Evolutionary conservation across 305 asterid species (phyloP), one percentile per base, ranked within the genome.

Genomic region (Petunia hybrid): DNA sequence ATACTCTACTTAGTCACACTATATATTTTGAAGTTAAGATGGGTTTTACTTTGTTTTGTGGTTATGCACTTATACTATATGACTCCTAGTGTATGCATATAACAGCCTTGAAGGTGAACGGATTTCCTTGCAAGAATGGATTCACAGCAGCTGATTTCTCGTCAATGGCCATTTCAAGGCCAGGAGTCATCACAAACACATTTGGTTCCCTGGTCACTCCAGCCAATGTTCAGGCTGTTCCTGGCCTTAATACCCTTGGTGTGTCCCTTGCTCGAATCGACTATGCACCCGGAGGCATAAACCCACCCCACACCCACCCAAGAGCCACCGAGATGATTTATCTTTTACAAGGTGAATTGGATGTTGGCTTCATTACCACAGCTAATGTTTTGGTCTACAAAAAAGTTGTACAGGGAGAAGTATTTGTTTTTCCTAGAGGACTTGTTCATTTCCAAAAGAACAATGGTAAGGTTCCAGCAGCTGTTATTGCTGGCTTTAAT

Each of bases 391-490:
- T 83, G 61, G n/a, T 79, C 36, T 14, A 83, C 8, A 83, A 79
- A 31, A 38, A 16, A 2, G 79, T 83, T 43, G 77, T 60, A 65
- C 76, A 83, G 36, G 80, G 85, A 8, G 85, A 83, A 22, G 74
- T 70, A 3, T 83, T 71, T 74, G 85, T 6, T 13, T 83, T 83
- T 42, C 83, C 85, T 0, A 79, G 55, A 61, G 85, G 85, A 38
- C 64, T 83, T 7, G 80, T 83, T 56, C 83, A 83, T 59, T 83
- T 83, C 55, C 85, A 83, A 22, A 83, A 83, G 85, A 83, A 83
- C 2, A 79, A 71, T n/a, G 83, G 83, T 0, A 31, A 9, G 51
- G 42, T 53, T 51, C 38, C 83, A 4, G 83, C 85, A 2, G 76
- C 85, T 8, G 85, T 42, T 5, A 79, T 83, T 65, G 77, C 83